A percentile compares a stretch with the other conserved stretches of the same genome.
phyloP scores from a whole-genome alignment of 2,329 filamentous ascomycete genomes.

The Penicillium janthinellum region DNA sequence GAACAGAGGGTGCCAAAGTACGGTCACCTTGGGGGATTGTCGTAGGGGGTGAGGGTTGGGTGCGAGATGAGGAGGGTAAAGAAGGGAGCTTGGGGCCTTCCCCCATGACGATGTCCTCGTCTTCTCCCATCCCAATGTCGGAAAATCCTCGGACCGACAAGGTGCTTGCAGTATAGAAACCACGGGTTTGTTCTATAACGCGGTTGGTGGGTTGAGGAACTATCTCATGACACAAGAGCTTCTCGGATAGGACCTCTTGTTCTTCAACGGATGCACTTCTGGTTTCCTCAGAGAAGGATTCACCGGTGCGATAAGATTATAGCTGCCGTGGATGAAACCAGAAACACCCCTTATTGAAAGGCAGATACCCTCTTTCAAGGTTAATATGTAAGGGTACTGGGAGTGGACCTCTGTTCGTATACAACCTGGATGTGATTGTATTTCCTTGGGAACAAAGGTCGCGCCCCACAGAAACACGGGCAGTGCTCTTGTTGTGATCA shows the following conservation, averaged over 20 bases:
- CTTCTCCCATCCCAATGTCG: slow-evolving; percentile 31
- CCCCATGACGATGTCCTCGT: slow-evolving; percentile 46
- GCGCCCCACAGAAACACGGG: neutral
- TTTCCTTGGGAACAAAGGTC: neutral
- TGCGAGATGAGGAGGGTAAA: slow-evolving; percentile 19
- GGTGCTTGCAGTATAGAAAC: slow-evolving; percentile 4
- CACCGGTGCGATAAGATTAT: neutral
- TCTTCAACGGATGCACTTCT: slow-evolving; percentile 5
- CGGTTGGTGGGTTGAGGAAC: neutral
- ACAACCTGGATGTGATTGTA: slow-evolving; percentile 1
- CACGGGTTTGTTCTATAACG: neutral
- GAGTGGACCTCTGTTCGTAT: neutral
- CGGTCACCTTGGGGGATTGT: slow-evolving; percentile 27
- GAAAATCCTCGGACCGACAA: slow-evolving; percentile 1
- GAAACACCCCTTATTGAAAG: neutral
- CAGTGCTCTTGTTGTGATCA: neutral
- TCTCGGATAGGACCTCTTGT: neutral
- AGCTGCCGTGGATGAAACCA: neutral
- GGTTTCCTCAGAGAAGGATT: neutral
- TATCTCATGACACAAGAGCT: slow-evolving; percentile 19
- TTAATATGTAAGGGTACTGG: neutral
- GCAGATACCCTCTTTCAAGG: neutral
- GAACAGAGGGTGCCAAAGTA: slow-evolving; percentile 26
- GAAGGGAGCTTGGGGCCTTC: slow-evolving; percentile 28
- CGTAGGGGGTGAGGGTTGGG: slow-evolving; percentile 16